Evolutionary conservation across 1,284 basidiomycete species (phyloP), one percentile per base, ranked within the genome.

Genomic region (Apiotrichum laibachii): DNA sequence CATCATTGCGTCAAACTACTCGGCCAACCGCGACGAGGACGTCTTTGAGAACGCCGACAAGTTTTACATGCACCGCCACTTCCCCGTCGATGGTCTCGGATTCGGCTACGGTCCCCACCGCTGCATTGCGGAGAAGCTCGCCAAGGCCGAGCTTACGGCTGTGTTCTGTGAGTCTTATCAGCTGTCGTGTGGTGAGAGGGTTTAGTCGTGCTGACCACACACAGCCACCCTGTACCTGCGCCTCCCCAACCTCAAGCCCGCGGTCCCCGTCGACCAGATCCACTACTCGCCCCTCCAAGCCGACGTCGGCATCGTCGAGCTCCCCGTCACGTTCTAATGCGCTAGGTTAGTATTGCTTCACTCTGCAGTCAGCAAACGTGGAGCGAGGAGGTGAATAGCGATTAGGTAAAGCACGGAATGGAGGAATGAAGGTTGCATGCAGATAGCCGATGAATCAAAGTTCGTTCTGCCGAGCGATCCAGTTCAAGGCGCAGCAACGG

Each of bases 1-100:
- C 48, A 59, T 59, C 49, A 59, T 59, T 21, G 57, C 57, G 13
- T 55, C 53, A n/a, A 59, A 59, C 53, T 59, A 59, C 53, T 51
- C 49, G 21, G 57, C 52, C 34, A 59, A 59, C 45, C 57, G 57
- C n/a, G 57, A 59, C 49, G 35, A 19, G 11, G 57, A 59, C 49
- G 22, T 51, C 19, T 59, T 59, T 49, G 35, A 37, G 26, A 31
- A 59, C 33, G 26, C 57, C 15, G 57, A 59, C 53, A 43, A 2
- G 37, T 59, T 59, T 19, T 47, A 59, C 53, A 59, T 59, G 21
- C 40, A 50, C 39, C 57, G 57, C 53, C 55, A 40, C 53, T 59
- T 49, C 37, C 48, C 44, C 44, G 33, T 15, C 13, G 43, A 59
- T 9, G 50, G 53, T 2, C 57, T 59, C n/a, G 57, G 53, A 0